Percentiles rank a stretch among this genome's conserved stretches.
Evolutionary conservation across 306 rosid genomes (phyloP).

Genomic region (Quercus rubra): DNA sequence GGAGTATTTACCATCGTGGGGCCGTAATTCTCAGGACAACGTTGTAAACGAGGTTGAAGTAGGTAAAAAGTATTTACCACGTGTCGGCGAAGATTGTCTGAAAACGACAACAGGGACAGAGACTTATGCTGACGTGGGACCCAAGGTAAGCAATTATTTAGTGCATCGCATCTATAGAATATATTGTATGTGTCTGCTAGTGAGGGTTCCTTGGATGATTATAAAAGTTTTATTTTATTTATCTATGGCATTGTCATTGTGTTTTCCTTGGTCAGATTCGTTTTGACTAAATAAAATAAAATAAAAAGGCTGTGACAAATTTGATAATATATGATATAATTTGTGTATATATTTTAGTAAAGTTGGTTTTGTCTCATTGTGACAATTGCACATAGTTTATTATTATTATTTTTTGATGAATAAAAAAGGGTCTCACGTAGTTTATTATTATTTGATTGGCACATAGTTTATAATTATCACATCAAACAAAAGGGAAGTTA

Average conservation of each 20-base stretch:
- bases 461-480: background rate
- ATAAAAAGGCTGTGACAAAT: too few species aligned
- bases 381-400: background rate
- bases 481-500: conserved; percentile 18
- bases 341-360: background rate
- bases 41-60: conserved; percentile 21
- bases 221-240: background rate
- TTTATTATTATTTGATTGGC: too few species aligned
- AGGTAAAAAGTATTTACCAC: conserved; percentile 27
- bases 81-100: conserved; percentile 49
- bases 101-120: conserved; percentile 15
- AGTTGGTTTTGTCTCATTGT: background rate
- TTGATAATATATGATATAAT: background rate
- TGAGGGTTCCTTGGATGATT: conserved; percentile 11
- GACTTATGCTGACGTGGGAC: conserved; percentile 7
- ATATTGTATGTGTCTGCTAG: conserved; percentile 23
- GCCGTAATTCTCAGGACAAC: conserved; percentile 15
- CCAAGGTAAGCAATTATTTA: conserved; percentile 48
- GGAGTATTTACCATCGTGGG: conserved; percentile 35
- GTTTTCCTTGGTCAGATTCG: background rate
- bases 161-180: conserved; percentile 16
- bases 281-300: background rate
- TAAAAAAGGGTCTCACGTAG: too few species aligned
- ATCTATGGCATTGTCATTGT: background rate
- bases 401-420: too few species aligned